phyloP scores from a whole-genome alignment of 305 asterid species.

The Fraxinus dipetala region DNA sequence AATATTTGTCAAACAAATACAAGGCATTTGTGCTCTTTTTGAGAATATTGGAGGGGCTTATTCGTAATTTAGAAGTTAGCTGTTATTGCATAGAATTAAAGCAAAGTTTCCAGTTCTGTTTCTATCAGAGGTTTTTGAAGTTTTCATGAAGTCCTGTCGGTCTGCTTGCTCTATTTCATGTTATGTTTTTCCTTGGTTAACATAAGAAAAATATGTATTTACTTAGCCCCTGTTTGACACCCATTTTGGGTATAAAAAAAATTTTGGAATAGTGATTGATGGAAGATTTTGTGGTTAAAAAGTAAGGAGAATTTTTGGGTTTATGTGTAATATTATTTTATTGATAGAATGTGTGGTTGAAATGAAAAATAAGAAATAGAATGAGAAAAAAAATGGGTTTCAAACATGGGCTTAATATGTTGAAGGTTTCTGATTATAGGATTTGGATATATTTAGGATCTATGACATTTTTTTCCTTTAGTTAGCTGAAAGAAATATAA shows the following conservation, averaged over 20 bases:
- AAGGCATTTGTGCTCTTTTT: background rate
- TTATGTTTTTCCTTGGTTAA: background rate
- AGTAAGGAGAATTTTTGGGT: too few relatives aligned
- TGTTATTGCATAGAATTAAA: background rate
- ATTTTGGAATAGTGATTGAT: too few relatives aligned
- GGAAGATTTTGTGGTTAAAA: too few relatives aligned
- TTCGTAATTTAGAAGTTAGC: background rate
- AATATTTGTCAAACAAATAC: background rate
- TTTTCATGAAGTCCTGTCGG: background rate
- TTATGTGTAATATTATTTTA: too few relatives aligned
- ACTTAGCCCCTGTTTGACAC: too few relatives aligned
- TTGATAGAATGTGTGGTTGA: too few relatives aligned
- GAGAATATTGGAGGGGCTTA: background rate
- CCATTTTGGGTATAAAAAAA: too few relatives aligned
- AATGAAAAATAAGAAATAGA: too few relatives aligned
- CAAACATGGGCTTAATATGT: too few relatives aligned
- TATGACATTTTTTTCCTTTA: background rate
- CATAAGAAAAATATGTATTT: background rate
- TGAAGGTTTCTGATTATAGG: background rate
- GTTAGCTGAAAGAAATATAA: background rate
- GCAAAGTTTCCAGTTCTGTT: background rate
- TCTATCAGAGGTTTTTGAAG: background rate
- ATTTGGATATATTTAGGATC: background rate
- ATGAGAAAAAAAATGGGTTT: too few relatives aligned
- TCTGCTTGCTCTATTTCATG: background rate